Evolutionary conservation across 805 yeast genomes (phyloP), one percentile per base, ranked within the genome.

Genomic region (Candida boleticola): DNA sequence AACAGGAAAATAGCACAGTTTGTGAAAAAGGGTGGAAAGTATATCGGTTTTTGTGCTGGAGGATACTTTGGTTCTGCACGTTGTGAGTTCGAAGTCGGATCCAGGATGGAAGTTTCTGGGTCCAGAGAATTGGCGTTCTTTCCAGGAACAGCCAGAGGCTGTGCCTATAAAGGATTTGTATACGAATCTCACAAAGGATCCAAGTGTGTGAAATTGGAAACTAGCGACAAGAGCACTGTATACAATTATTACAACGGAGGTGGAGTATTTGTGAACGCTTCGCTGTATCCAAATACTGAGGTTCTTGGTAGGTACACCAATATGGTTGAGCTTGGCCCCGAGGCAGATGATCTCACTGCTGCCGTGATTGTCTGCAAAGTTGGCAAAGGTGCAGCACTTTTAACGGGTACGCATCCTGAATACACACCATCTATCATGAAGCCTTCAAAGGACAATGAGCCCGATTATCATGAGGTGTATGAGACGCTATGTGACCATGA

Each of bases 41-140:
- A 69, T 54, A 61, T 92, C 17, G 99, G 99, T 0, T 79, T 93
- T 48, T 93, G 99, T 64, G 93, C 99, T 7, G 99, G 99, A 33
- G 98, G 86, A 0, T 93, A 93, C 63, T 93, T 79, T 56, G 92
- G 83, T 1, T 75, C 90, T 10, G 62, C 75, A 0, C 63, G 83
- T 31, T 82, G 86, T 50, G 97, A 92, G 56, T 93, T 93, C 59
- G 96, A 88, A 52, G 82, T 77, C 23, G 95, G 93, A 2, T 68
- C 79, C 51, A 45, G 44, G 1, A 68, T 88, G 75, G 97, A 88
- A 56, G 96, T 93, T 2, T 72, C 83, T 37, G 99, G 99, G 0
- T 61, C 84, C 0, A 73, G 99, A 49, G 97, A 93, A 51, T 69
- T 93, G 53, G 74, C 64, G 27, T 82, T 93, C 46, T 93, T 78